Evolutionary conservation across 306 rosid genomes (phyloP), one percentile per base, ranked within the genome.

Genomic region (Pyrus bretschneideri): DNA sequence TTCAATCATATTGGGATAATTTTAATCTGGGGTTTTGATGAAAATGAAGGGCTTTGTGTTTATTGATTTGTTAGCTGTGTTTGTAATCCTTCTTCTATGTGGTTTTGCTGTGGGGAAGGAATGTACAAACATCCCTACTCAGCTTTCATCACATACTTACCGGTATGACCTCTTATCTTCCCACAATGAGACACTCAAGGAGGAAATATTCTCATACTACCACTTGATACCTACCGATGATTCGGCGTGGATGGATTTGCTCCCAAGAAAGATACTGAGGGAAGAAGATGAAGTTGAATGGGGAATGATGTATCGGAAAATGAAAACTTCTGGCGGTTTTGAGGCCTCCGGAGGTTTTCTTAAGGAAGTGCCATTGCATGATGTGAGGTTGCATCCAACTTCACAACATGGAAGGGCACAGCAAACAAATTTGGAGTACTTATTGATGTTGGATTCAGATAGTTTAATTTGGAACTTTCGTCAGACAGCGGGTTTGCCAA

Each of bases 141-240:
- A 75, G 77, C 85, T 87, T 27, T 76, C 83, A 38, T 86, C 98
- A 3, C 98, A 94, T 81, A 80, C 88, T 3, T 42, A 83, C 13
- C 76, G 87, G 21, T 44, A 83, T 38, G 82, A 75, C 46, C 73
- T 91, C 1, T 74, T 72, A 30, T 38, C 83, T 30, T 89, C 96
- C 3, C 76, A 74, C n/a, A 92, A 94, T 46, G 90, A 81, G 31
- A 89, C 90, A 18, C 82, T 84, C 91, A 85, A 85, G 81, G 5
- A 58, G 17, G 92, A 90, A 78, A 74, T 88, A 75, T 79, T 87
- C 76, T 78, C 93, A 33, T 86, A 85, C 70, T 86, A 82, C 81
- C 96, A 94, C 45, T 75, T 88, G 87, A 92, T 88, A 9, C 93
- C 95, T 45, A 85, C 89, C 3, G 94, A 94, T 87, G 97, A 92